Conservation (phyloP, 2,329 filamentous ascomycete species). For the Apiospora hydei region DNA sequence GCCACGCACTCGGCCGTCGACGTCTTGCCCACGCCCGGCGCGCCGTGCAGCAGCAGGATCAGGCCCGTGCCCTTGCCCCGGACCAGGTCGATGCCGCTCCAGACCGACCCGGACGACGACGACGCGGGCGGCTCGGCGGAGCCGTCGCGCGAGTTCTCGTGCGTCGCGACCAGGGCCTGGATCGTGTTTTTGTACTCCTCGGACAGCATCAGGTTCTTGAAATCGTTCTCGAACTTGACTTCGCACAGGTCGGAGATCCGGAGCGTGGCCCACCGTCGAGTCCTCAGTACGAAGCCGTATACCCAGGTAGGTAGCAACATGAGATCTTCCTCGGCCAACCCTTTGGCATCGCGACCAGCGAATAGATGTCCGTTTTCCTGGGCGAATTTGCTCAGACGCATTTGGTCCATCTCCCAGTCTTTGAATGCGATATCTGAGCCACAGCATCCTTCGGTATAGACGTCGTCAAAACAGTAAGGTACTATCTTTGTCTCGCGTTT, state of each 20-base stretch:
- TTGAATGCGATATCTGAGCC: background rate
- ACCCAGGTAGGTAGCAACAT: background rate
- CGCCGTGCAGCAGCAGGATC: conserved; percentile 13
- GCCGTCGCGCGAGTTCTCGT: background rate
- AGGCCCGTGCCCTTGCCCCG: background rate
- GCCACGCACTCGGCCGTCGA: conserved; percentile 9
- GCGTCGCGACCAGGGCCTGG: background rate
- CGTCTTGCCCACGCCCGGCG: conserved; percentile 11
- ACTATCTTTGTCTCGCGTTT: background rate
- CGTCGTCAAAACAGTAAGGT: background rate
- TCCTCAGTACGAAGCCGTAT: background rate
- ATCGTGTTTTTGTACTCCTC: background rate
- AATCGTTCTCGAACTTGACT: background rate
- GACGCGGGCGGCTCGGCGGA: background rate
- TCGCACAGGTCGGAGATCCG: background rate
- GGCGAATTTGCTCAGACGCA: background rate
- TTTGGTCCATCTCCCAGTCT: background rate
- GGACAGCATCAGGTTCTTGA: background rate
- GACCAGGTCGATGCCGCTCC: background rate
- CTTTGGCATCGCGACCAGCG: background rate
- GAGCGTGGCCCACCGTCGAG: background rate
- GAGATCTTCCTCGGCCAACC: background rate
- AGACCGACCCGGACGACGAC: background rate
- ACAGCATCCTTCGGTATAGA: background rate
- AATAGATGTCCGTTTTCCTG: background rate